Evolutionary conservation across 2,329 filamentous ascomycete genomes (phyloP).

Genomic region (Colletotrichum tabaci): DNA sequence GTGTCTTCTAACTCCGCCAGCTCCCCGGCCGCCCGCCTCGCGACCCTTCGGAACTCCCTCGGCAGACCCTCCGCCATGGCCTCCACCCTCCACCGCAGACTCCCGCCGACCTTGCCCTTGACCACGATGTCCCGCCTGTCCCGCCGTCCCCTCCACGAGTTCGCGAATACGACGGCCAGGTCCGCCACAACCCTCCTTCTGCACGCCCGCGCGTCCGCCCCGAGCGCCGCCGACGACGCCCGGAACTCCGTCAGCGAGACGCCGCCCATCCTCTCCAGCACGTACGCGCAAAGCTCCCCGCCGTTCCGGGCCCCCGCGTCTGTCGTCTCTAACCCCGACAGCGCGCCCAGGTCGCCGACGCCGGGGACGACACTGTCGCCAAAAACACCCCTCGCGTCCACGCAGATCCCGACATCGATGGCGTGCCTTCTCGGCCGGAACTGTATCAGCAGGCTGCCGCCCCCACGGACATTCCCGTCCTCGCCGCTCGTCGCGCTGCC

Average conservation of each 20-base stretch:
- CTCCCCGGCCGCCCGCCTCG: constrained; percentile 46
- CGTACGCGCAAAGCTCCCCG: constrained; percentile 55
- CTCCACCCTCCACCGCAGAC: constrained; percentile 57
- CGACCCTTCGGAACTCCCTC: constrained; percentile 46
- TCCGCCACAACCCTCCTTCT: constrained; percentile 55
- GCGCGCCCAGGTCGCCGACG: constrained; percentile 55
- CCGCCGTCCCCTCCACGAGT: constrained; percentile 51
- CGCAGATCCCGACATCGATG: constrained; percentile 56
- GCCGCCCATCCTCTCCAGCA: constrained; percentile 59
- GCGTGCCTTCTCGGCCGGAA: constrained; percentile 62
- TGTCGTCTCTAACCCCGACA: constrained; percentile 44
- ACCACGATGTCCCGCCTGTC: constrained; percentile 10
- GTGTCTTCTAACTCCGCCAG: constrained; percentile 54
- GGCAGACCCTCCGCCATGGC: constrained; percentile 55
- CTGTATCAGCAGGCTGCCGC: constrained; percentile 56
- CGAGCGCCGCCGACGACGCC: constrained; percentile 21
- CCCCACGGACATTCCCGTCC: background rate
- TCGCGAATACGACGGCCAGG: constrained; percentile 58
- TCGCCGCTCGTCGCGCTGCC: background rate
- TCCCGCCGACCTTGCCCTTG: constrained; percentile 57
- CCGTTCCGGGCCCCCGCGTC: background rate
- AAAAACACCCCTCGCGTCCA: constrained; percentile 57
- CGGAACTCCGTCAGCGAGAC: constrained; percentile 55
- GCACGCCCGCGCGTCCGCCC: constrained; percentile 33
- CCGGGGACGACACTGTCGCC: constrained; percentile 57